A percentile compares a stretch with the other conserved stretches of the same genome.
Conservation (phyloP, 208 protist species). For the Acanthamoeba pearcei region DNA sequence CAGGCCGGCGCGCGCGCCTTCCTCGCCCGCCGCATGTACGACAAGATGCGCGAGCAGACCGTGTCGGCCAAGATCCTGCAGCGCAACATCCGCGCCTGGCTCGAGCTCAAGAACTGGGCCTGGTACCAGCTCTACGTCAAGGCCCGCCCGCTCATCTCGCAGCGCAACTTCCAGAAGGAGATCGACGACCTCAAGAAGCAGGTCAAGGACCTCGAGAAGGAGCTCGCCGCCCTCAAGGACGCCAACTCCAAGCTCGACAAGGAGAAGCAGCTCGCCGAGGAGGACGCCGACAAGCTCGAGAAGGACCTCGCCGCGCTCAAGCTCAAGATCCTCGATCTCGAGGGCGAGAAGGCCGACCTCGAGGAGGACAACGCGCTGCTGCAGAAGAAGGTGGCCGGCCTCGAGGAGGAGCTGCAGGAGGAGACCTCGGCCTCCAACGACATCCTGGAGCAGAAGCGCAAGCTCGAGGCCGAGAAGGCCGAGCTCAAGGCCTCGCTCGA, state of each 20-base stretch:
- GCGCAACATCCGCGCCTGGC: slow-evolving; percentile 85
- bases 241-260: slow-evolving; percentile 81
- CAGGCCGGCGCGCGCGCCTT: slow-evolving; percentile 87
- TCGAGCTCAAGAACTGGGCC: slow-evolving; percentile 87
- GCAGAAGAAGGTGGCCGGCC: slow-evolving; percentile 46
- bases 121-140: slow-evolving; percentile 91
- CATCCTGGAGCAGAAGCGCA: slow-evolving; percentile 75
- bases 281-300: slow-evolving; percentile 79
- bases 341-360: slow-evolving; percentile 80
- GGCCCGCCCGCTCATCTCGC: slow-evolving; percentile 84
- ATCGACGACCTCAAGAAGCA: slow-evolving; percentile 87
- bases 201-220: slow-evolving; percentile 80
- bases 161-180: slow-evolving; percentile 85
- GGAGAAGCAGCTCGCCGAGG: slow-evolving; percentile 82
- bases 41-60: slow-evolving; percentile 85
- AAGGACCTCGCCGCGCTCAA: slow-evolving; percentile 80
- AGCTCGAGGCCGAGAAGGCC: slow-evolving; percentile 79
- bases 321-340: slow-evolving; percentile 76
- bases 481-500: slow-evolving; percentile 81
- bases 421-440: slow-evolving; percentile 70
- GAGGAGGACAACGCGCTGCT: slow-evolving; percentile 81
- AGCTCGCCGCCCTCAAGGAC: slow-evolving; percentile 81
- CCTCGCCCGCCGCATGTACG: slow-evolving; percentile 85
- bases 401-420: slow-evolving; percentile 76
- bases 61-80: slow-evolving; percentile 87